Base-by-base conservation (phyloP, 441 rosid species). In the Dalechampia spathulata region DNA sequence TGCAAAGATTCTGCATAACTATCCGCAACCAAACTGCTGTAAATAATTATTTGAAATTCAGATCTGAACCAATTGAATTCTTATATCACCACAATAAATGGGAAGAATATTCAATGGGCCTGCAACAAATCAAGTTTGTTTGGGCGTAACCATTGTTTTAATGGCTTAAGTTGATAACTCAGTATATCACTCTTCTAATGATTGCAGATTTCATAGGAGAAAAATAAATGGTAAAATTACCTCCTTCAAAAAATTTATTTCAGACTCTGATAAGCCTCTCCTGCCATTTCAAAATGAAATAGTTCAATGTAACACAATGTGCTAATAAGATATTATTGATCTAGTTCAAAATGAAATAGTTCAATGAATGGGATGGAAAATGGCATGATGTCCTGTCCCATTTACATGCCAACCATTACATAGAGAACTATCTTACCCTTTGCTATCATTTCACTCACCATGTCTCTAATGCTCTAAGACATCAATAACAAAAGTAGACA, bases 181-280 rank as follows among this genome's bases (percentile, higher is more conserved):
- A n/a, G n/a, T 6, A 38, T 37, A 53, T 27, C 28, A 58, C 42
- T 40, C 25, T 36, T 25, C 51, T 37, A 45, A 59, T 17, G 36
- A 54, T 10, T 65, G 58, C 22, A 45, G 23, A 17, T n/a, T 25
- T 65, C 34, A 55, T 11, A 52, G 59, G 42, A 40, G 20, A 41
- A 28, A 49, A 58, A 7, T 36, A 61, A 32, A 60, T 16, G 58
- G 17, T 26, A 39, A 7, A 28, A 44, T n/a, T 77, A 87, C 99
- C 92, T 89, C 84, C 75, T 85, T 93, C 48, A 93, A 72, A 63
- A 85, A 79, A 72, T 72, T 66, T 72, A 87, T 77, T 81, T 93
- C 97, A 19, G 90, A 82, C 46, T 79, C 87, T 6, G 97, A 89
- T 66, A 93, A 82, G 49, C 99, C 96, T 77, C 96, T 83, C 94